phyloP scores from a whole-genome alignment of 257 asterid genomes.

The Osmanthus fragrans region DNA sequence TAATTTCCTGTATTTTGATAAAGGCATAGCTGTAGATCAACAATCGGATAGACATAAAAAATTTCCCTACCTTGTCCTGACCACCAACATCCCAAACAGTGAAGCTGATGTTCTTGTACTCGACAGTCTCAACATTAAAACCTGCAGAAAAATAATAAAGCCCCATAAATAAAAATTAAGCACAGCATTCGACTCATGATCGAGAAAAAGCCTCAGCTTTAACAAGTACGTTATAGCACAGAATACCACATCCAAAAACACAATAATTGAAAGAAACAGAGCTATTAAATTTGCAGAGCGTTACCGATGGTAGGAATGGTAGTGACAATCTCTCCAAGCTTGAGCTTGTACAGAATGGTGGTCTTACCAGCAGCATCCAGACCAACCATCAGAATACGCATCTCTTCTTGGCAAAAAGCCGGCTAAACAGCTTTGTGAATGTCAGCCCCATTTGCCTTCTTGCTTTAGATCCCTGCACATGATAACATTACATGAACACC shows the following conservation, averaged over 20 bases:
- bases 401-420: conserved; percentile 73
- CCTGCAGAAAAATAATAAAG: conserved; percentile 35
- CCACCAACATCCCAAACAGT: conserved; percentile 74
- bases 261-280: not conserved
- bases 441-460: conserved; percentile 64
- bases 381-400: conserved; percentile 70
- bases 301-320: conserved; percentile 67
- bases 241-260: not conserved
- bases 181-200: conserved; percentile 2
- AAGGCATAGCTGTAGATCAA: not conserved
- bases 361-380: conserved; percentile 74
- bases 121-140: conserved; percentile 66
- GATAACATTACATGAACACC: conserved; percentile 12
- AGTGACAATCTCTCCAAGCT: conserved; percentile 70
- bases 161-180: not conserved
- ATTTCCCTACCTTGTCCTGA: conserved; percentile 56
- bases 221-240: not conserved
- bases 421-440: conserved; percentile 69
- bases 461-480: conserved; percentile 34
- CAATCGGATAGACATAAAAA: not conserved
- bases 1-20: not conserved
- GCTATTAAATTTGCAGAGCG: conserved; percentile 3
- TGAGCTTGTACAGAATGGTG: conserved; percentile 66
- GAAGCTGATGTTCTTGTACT: conserved; percentile 72
- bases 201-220: not conserved